A percentile compares a stretch with the other conserved stretches of the same genome.
phyloP scores from a whole-genome alignment of 2,329 filamentous ascomycete genomes.

The Phoma herbarum region DNA sequence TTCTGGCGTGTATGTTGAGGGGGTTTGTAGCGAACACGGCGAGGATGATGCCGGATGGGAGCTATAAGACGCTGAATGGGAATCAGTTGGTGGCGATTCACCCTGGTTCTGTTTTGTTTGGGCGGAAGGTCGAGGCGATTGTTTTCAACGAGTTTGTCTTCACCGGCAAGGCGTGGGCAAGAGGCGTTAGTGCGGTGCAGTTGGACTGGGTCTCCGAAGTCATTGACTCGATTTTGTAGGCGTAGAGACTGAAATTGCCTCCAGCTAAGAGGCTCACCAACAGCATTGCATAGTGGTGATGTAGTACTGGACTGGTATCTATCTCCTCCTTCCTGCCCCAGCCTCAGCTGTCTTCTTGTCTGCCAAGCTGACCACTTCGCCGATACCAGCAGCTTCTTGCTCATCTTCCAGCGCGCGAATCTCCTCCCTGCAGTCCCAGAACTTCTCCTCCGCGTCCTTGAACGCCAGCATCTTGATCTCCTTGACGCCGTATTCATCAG shows the following conservation, averaged over 20 bases:
- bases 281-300: too few relatives aligned
- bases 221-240: conserved; percentile 44
- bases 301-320: too few relatives aligned
- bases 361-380: conserved; percentile 88
- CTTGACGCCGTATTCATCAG: conserved; percentile 66
- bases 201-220: conserved; percentile 69
- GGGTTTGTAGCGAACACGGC: conserved; percentile 70
- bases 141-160: conserved; percentile 73
- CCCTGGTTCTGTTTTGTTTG: conserved; percentile 67
- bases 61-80: conserved; percentile 68
- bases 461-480: conserved; percentile 93
- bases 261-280: too few relatives aligned
- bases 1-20: conserved; percentile 66
- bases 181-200: conserved; percentile 69
- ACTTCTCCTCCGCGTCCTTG: conserved; percentile 91
- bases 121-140: conserved; percentile 66
- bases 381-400: conserved; percentile 93
- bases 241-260: too few relatives aligned
- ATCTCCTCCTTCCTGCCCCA: conserved; percentile 29
- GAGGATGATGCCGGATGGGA: conserved; percentile 66
- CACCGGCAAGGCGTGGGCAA: conserved; percentile 69
- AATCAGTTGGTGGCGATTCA: conserved; percentile 71
- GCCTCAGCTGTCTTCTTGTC: conserved; percentile 66
- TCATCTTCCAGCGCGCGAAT: conserved; percentile 91
- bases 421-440: conserved; percentile 98